Base-by-base conservation (phyloP, 2,329 filamentous ascomycete species). In the Calycina marina region DNA sequence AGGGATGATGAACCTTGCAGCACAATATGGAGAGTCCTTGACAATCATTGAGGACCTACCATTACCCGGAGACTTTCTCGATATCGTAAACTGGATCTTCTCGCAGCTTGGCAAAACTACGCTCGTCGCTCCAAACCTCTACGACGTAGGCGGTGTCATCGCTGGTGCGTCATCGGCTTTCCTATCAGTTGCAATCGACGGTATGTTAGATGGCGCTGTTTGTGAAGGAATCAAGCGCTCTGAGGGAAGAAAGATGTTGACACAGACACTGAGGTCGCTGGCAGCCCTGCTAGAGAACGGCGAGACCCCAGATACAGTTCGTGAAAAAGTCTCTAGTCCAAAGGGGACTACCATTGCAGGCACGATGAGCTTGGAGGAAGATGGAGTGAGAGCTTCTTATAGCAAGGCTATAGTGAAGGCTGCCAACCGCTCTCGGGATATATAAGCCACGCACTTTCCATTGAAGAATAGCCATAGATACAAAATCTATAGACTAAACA, bases 1-100 rank as follows among this genome's bases (percentile, higher is more conserved):
- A 22, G 82, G 78, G 34, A 84, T 92, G 71, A 81, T 82, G 45
- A 93, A 92, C 59, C 84, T 81, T 0, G 83, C 83, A 6, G 76
- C 76, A 14, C 66, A 82, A 31, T 76, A 90, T 35, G 63, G 83
- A 24, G 74, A 92, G 55, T 77, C 72, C 43, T 90, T 90, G 77
- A 86, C 77, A 1, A 72, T 90, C 32, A 77, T 93, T 42, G 47
- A 52, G 22, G 40, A 37, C 10, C 39, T 31, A 9, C 63, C 71
- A 2, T 59, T 81, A 14, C 62, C 67, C 4, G 50, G 61, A 2
- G 56, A 62, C n/a, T 65, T 66, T 25, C 58, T 68, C 37, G 58
- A 52, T 39, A 63, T 86, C 5, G 69, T 83, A 9, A 72, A 70
- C 16, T 86, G 79, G 72, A 78, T 88, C 47, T 88, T 88, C 61